Conservation (phyloP, 225 moss, liverwort and hornwort species). For the Marchantia paleacea region DNA sequence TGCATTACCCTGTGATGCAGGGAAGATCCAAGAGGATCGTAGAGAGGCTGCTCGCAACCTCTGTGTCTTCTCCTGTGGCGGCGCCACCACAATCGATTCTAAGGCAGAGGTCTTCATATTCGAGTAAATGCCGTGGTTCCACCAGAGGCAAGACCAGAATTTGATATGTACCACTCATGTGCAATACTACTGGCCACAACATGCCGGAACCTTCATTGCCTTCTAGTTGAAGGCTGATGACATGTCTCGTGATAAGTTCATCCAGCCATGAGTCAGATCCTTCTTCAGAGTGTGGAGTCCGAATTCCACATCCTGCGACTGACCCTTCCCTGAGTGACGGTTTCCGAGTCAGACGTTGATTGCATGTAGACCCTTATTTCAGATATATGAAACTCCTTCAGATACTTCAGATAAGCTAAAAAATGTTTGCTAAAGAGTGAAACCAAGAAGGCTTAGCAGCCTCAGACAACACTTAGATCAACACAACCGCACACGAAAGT, state of each 20-base stretch:
- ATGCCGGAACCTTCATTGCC: constrained; percentile 35
- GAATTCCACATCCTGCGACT: constrained; percentile 41
- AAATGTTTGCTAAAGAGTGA: background rate
- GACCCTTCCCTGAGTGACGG: constrained; percentile 36
- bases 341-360: background rate
- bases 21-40: constrained; percentile 72
- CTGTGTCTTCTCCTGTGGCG: constrained; percentile 31
- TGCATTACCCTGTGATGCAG: constrained; percentile 74
- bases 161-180: constrained; percentile 66
- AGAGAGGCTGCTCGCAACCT: constrained; percentile 55
- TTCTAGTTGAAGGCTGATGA: constrained; percentile 64
- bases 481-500: background rate
- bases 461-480: background rate
- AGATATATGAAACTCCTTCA: background rate
- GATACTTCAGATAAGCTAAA: background rate
- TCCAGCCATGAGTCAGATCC: constrained; percentile 56
- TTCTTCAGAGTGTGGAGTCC: constrained; percentile 40
- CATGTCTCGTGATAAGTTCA: constrained; percentile 73
- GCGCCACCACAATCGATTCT: constrained; percentile 67
- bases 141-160: constrained; percentile 82
- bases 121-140: constrained; percentile 61
- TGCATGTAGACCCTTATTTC: background rate
- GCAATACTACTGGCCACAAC: constrained; percentile 90
- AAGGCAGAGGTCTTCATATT: constrained; percentile 56
- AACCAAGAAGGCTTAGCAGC: background rate